Conservation (phyloP, 179 eudicot genomes). For the Nepenthes alata region DNA sequence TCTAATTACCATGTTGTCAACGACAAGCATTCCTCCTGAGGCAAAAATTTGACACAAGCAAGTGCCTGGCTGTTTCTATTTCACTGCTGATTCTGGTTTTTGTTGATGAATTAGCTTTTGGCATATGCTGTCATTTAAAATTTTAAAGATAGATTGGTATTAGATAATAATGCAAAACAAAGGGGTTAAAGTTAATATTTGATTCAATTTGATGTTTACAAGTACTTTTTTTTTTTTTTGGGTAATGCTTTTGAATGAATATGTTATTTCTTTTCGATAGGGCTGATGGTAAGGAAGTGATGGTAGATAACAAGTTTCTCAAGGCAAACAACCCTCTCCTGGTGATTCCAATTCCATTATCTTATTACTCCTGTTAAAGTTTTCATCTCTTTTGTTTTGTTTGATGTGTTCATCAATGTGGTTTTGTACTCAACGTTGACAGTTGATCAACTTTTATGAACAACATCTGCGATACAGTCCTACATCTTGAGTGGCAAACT, state of each 20-base stretch:
- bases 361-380: background rate
- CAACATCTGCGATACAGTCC: conserved; percentile 63
- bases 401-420: background rate
- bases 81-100: too few species aligned
- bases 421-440: conserved; percentile 14
- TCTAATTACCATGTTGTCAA: too few species aligned
- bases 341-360: conserved; percentile 31
- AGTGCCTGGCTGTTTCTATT: too few species aligned
- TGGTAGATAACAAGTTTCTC: conserved; percentile 81
- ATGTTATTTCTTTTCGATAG: conserved; percentile 19
- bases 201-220: too few species aligned
- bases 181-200: too few species aligned
- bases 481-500: conserved; percentile 3
- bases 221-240: too few species aligned
- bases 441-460: conserved; percentile 79
- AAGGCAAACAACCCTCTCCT: conserved; percentile 72
- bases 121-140: too few species aligned
- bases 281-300: conserved; percentile 81
- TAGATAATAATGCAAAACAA: too few species aligned
- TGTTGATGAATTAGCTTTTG: too few species aligned
- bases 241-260: background rate
- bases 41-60: too few species aligned
- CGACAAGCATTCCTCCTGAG: too few species aligned
- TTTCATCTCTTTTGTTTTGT: background rate
- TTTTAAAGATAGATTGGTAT: too few species aligned